Conservation (phyloP, 306 rosid genomes). For the Cicer pinnatifidum region DNA sequence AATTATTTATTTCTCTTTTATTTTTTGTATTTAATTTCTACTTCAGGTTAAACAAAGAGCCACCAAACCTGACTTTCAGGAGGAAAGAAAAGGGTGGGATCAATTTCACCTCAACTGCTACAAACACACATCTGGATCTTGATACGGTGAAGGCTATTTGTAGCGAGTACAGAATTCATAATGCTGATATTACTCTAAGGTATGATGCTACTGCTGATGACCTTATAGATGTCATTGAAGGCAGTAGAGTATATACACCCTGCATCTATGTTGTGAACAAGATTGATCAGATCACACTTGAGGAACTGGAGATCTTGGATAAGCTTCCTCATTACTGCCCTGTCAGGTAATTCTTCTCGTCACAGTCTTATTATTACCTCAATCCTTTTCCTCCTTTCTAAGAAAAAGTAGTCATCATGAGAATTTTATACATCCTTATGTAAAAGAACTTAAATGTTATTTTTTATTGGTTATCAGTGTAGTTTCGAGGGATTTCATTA, state of each 20-base stretch:
- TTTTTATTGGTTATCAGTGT: slow-evolving; percentile 23
- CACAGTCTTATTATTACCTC: not conserved
- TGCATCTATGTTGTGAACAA: slow-evolving; percentile 96
- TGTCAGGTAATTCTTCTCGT: slow-evolving; percentile 64
- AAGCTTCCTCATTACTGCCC: slow-evolving; percentile 98
- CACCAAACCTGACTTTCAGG: slow-evolving; percentile 90
- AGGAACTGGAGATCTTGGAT: slow-evolving; percentile 97
- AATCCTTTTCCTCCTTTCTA: not conserved
- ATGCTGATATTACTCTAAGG: slow-evolving; percentile 94
- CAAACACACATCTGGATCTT: slow-evolving; percentile 90
- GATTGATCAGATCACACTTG: slow-evolving; percentile 95
- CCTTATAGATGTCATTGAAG: slow-evolving; percentile 96
- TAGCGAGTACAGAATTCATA: slow-evolving; percentile 90
- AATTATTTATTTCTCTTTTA: slow-evolving; percentile 26
- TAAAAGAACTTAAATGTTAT: not conserved
- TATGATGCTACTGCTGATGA: slow-evolving; percentile 97
- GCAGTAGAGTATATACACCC: slow-evolving; percentile 89
- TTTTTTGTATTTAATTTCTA: slow-evolving; percentile 30
- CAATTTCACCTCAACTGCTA: slow-evolving; percentile 86
- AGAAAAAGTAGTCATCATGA: slow-evolving; percentile 1
- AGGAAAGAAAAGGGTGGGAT: slow-evolving; percentile 97
- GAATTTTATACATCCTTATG: slow-evolving; percentile 30
- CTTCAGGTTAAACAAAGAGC: slow-evolving; percentile 92
- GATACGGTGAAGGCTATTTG: slow-evolving; percentile 96
- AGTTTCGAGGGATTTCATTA: slow-evolving; percentile 3